A percentile compares a stretch with the other conserved stretches of the same genome.
Conservation (phyloP, 495 filamentous ascomycete genomes). For the Neurospora sp. region DNA sequence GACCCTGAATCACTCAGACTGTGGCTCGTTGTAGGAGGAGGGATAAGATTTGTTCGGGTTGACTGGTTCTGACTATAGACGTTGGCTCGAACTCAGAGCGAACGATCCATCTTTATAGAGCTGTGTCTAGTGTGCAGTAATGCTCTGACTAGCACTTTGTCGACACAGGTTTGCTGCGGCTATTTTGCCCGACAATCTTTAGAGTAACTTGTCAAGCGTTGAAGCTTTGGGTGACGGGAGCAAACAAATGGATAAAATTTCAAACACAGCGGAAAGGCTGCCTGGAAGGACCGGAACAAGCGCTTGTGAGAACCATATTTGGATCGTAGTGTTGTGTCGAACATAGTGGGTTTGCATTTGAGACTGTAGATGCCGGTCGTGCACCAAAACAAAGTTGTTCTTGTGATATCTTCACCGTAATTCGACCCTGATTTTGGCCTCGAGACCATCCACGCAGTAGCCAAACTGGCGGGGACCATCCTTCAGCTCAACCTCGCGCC, state of each 20-base stretch:
- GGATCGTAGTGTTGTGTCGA: neutral
- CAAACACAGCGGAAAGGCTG: neutral
- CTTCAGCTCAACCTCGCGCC: conserved; percentile 69
- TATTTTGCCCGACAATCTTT: neutral
- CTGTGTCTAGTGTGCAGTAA: neutral
- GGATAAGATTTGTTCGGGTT: neutral
- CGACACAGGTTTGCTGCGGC: neutral
- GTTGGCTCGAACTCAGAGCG: neutral
- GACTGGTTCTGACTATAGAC: neutral
- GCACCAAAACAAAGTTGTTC: neutral
- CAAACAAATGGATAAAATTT: neutral
- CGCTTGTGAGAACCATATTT: neutral
- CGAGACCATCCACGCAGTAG: conserved; percentile 64
- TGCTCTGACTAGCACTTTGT: neutral
- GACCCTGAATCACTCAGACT: neutral
- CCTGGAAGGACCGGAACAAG: neutral
- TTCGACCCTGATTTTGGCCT: conserved; percentile 62
- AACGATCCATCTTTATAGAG: neutral
- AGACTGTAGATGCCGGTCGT: neutral
- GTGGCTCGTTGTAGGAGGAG: neutral
- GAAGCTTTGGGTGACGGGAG: neutral
- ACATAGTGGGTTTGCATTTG: neutral
- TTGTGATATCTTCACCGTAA: conserved; percentile 8
- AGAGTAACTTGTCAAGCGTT: neutral
- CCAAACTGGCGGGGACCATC: conserved; percentile 74